These are phyloP conservation scores for Quercus berberidifolia DNA, from an alignment of 306 rosid species.

Conservation along the genomic window DNA sequence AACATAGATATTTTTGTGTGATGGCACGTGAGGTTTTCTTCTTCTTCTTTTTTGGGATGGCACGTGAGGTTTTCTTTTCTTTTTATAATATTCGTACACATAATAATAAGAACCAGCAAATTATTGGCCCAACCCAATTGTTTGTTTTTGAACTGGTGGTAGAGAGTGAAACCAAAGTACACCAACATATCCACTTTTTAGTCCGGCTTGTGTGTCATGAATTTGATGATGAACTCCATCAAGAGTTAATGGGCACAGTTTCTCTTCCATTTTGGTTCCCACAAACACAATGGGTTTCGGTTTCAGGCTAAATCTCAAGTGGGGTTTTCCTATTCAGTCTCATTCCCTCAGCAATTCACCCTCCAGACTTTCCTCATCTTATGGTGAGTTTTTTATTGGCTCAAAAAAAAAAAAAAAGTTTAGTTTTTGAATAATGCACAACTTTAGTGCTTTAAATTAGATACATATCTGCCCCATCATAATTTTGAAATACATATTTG, in stretches of 20 bases:
- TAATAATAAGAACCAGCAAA: no score
- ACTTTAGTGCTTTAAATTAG: background rate
- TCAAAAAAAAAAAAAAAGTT: background rate
- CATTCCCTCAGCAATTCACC: conserved; percentile 40
- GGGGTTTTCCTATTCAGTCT: conserved; percentile 40
- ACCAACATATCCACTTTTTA: conserved; percentile 14
- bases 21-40: no score
- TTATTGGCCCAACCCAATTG: no score
- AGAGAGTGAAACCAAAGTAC: conserved; percentile 33
- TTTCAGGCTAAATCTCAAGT: conserved; percentile 57
- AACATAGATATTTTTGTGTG: no score
- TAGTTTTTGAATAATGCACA: background rate
- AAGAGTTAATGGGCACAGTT: conserved; percentile 46
- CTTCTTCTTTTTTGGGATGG: no score
- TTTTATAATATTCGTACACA: no score
- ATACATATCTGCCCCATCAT: background rate
- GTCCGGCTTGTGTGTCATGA: background rate
- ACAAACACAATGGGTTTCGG: conserved; percentile 54
- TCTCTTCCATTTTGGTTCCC: conserved; percentile 21
- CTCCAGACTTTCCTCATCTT: conserved; percentile 46
- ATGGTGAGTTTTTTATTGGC: conserved; percentile 42
- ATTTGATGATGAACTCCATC: background rate
- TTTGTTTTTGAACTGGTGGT: conserved; percentile 32
- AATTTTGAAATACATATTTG: background rate
- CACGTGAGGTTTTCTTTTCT: no score